A percentile compares a stretch with the other conserved stretches of the same genome.
Evolutionary conservation across 305 asterid genomes (phyloP).

Genomic region (Solanum hybrid): DNA sequence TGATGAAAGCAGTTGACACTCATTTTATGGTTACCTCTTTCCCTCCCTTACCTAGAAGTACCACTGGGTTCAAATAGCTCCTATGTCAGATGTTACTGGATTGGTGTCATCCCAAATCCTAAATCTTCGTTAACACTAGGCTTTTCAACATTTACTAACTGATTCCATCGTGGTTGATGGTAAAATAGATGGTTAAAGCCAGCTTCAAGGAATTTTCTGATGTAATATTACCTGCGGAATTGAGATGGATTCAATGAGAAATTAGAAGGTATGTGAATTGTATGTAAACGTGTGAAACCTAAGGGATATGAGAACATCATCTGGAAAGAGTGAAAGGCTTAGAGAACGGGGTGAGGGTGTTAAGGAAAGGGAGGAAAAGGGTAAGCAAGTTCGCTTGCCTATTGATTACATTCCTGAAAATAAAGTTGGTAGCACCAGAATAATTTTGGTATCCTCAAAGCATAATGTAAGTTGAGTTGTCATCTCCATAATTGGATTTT

Average conservation of each 20-base stretch:
- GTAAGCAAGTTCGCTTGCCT: background rate
- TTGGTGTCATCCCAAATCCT: background rate
- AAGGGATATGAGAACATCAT: background rate
- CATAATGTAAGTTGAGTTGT: background rate
- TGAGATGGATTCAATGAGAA: background rate
- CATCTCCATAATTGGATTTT: background rate
- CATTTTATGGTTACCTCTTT: background rate
- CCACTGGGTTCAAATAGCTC: background rate
- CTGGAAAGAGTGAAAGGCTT: background rate
- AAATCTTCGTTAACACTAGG: background rate
- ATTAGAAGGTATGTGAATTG: background rate
- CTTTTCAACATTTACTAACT: background rate
- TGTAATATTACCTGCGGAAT: background rate
- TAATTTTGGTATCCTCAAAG: background rate
- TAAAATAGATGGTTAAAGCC: background rate
- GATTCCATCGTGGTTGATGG: background rate
- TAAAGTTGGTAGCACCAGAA: background rate
- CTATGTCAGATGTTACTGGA: background rate
- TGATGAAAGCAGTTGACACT: background rate
- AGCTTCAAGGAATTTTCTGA: background rate
- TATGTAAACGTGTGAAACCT: background rate
- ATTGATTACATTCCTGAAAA: background rate
- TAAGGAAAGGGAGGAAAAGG: background rate
- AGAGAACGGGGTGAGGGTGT: background rate
- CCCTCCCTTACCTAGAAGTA: background rate